Evolutionary conservation across 2,329 filamentous ascomycete species (phyloP).

Genomic region (Ascochyta fabae): DNA sequence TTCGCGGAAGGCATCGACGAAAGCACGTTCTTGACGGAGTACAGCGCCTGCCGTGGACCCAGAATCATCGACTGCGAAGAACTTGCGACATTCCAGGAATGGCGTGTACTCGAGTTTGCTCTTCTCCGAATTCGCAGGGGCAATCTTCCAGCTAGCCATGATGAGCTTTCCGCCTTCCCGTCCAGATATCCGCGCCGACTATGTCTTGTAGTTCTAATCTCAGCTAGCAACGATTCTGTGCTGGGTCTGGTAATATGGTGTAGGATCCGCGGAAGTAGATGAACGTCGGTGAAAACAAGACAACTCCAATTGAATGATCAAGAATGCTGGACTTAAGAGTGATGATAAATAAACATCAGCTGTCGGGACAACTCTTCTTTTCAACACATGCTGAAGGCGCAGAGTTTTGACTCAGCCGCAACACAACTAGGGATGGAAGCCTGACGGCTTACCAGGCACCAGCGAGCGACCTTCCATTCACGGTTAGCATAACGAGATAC

Average conservation of each 20-base stretch:
- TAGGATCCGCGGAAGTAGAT: no score
- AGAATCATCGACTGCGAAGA: slow-evolving; percentile 45
- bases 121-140: slow-evolving; percentile 10
- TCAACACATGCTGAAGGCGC: not conserved
- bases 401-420: not conserved
- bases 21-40: slow-evolving; percentile 21
- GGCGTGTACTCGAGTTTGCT: slow-evolving; percentile 16
- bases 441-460: slow-evolving; percentile 7
- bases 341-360: not conserved
- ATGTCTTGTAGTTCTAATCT: not conserved
- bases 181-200: not conserved
- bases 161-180: not conserved
- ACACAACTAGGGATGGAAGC: not conserved
- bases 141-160: slow-evolving; percentile 27
- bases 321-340: not conserved
- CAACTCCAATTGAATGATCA: not conserved
- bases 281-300: not conserved
- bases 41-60: slow-evolving; percentile 34
- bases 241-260: no score
- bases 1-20: slow-evolving; percentile 23
- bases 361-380: not conserved
- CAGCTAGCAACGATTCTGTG: not conserved
- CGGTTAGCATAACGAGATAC: not conserved
- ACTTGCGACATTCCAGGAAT: slow-evolving; percentile 29
- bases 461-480: not conserved